Evolutionary conservation across 1,284 basidiomycete genomes (phyloP).

Genomic region (Marasmius tenuissimus): DNA sequence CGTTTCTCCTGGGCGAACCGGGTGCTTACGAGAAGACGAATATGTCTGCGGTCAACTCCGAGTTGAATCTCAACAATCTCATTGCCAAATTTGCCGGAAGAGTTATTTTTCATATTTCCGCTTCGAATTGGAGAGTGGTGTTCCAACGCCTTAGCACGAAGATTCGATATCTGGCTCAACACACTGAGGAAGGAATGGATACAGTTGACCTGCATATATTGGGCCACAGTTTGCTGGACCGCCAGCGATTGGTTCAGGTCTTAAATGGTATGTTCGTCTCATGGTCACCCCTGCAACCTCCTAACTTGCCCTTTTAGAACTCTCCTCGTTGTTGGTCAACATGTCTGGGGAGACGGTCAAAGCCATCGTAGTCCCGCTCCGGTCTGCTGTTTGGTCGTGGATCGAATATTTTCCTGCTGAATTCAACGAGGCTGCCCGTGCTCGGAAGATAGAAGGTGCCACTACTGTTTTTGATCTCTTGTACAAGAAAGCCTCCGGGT

Average conservation of each 20-base stretch:
- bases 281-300: conserved; percentile 2
- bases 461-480: conserved; percentile 84
- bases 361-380: conserved; percentile 73
- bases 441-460: conserved; percentile 70
- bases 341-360: conserved; percentile 78
- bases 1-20: conserved; percentile 42
- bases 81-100: conserved; percentile 73
- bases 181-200: conserved; percentile 47
- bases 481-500: conserved; percentile 56
- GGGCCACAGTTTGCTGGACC: conserved; percentile 70
- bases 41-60: conserved; percentile 57
- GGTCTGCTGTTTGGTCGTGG: conserved; percentile 91
- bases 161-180: conserved; percentile 62
- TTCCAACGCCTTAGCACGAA: conserved; percentile 72
- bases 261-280: conserved; percentile 53
- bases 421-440: conserved; percentile 72
- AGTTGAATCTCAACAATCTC: conserved; percentile 56
- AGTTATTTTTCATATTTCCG: conserved; percentile 86
- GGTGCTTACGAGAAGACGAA: conserved; percentile 68
- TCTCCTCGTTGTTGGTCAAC: conserved; percentile 83
- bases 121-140: conserved; percentile 88
- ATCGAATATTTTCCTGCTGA: conserved; percentile 82
- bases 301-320: conserved; percentile 44
- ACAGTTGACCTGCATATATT: conserved; percentile 76
- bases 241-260: conserved; percentile 61